phyloP scores from a whole-genome alignment of 202 grass and related monocot species.

The Zoysia matrella region DNA sequence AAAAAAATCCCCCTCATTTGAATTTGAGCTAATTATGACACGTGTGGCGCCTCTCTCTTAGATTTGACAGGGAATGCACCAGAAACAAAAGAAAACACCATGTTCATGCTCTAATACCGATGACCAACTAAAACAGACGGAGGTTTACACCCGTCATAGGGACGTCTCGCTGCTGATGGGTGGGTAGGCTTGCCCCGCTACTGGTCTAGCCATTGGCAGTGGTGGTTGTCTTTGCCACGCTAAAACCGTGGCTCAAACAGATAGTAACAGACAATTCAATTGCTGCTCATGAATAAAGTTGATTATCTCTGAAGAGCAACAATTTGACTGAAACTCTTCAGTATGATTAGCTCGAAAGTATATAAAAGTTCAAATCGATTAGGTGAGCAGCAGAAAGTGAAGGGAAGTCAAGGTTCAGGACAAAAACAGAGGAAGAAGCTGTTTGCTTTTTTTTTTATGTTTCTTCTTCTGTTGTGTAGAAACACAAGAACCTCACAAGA shows the following conservation, averaged over 20 bases:
- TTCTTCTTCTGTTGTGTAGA: background rate
- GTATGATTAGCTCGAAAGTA: background rate
- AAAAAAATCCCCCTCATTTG: slow-evolving; percentile 22
- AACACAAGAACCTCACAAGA: background rate
- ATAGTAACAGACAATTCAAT: background rate
- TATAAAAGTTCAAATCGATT: background rate
- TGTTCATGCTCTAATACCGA: slow-evolving; percentile 44
- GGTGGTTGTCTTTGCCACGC: too few relatives aligned
- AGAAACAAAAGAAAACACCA: slow-evolving; percentile 48
- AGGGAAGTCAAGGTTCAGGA: slow-evolving; percentile 16
- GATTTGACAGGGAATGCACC: background rate
- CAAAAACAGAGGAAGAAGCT: background rate
- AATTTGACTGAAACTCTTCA: slow-evolving; percentile 5
- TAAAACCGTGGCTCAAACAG: background rate
- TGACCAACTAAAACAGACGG: too few relatives aligned
- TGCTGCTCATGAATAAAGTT: background rate
- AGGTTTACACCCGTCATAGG: too few relatives aligned
- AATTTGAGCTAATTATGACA: slow-evolving; percentile 41
- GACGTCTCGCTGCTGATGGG: too few relatives aligned
- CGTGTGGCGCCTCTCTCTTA: slow-evolving; percentile 24
- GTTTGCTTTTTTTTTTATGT: slow-evolving; percentile 24
- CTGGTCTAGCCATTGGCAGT: too few relatives aligned
- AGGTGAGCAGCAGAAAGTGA: slow-evolving; percentile 16
- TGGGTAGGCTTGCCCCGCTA: too few relatives aligned
- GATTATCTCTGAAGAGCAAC: slow-evolving; percentile 1